Conservation (phyloP, 495 filamentous ascomycete species). For the Penicillium manginii region DNA sequence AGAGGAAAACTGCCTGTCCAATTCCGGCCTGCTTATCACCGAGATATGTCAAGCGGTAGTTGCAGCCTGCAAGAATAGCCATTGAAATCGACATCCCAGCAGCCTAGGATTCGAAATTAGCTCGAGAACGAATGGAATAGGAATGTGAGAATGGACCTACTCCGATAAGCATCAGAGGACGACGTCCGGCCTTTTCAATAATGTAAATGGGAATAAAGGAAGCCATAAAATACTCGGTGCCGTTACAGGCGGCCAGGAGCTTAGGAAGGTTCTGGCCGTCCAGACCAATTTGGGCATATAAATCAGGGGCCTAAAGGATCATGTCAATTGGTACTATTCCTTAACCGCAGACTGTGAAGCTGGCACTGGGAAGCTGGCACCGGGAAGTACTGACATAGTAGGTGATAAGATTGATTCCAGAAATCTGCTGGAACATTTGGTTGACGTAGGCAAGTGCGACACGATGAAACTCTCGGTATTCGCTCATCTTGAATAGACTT, state of each 20-base stretch:
- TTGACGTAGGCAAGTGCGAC: slow-evolving; percentile 65
- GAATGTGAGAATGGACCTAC: slow-evolving; percentile 25
- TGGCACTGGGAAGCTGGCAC: background rate
- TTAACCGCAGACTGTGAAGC: background rate
- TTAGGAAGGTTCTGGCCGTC: slow-evolving; percentile 36
- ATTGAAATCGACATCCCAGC: slow-evolving; percentile 65
- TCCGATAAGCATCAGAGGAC: slow-evolving; percentile 69
- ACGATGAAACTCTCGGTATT: slow-evolving; percentile 69
- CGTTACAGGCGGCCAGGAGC: slow-evolving; percentile 57
- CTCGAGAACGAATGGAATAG: background rate
- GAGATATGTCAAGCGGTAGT: slow-evolving; percentile 39
- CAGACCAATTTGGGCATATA: slow-evolving; percentile 50
- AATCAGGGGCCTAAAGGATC: slow-evolving; percentile 32
- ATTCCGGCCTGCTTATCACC: slow-evolving; percentile 44
- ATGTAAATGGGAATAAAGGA: slow-evolving; percentile 67
- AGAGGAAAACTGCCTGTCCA: slow-evolving; percentile 49
- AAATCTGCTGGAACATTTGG: slow-evolving; percentile 57
- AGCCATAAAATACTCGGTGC: slow-evolving; percentile 71
- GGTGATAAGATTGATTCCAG: slow-evolving; percentile 72
- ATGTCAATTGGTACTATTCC: slow-evolving; percentile 12
- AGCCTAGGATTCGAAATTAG: slow-evolving; percentile 15
- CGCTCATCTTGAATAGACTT: slow-evolving; percentile 53
- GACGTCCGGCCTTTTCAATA: slow-evolving; percentile 65
- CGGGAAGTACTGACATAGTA: slow-evolving; percentile 55
- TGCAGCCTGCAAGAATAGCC: slow-evolving; percentile 55